Evolutionary conservation across 805 yeast genomes (phyloP), one percentile per base, ranked within the genome.

Genomic region (Schwanniomyces yamadae): DNA sequence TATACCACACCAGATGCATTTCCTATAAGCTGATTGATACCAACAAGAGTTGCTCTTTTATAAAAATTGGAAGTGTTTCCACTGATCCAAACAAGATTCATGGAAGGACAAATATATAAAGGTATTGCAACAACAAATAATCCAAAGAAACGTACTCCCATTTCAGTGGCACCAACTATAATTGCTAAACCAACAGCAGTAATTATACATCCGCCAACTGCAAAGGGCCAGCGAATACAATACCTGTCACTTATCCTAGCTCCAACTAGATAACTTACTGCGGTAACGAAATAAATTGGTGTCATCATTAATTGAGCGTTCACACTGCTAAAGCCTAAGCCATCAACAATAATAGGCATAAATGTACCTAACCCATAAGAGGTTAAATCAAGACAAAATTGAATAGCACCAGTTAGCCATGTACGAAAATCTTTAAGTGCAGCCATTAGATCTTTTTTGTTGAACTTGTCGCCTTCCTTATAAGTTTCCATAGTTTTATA

Each of bases 1-100:
- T 17, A 17, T 3, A 33, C 50, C 46, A 63, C 69, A 34, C 78
- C 78, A 5, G 75, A 60, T 18, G 64, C 39, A 42, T 72, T 72
- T 6, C 76, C 77, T 12, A 70, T 39, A 2, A 70, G 57, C 44
- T 68, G 75, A 34, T 72, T 67, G 23, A 56, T 35, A 7, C 70
- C 75, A 32, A 70, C 48, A 4, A 71, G 61, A 3, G 72, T 57
- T 6, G 71, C 66, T 48, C 75, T 58, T 36, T 63, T 63, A 51
- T 61, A 69, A 36, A 57, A 59, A 6, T 70, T 70, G 2, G 73
- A 67, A 23, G 59, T 54, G 39, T 71, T 73, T 23, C 57, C 56
- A 16, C 63, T 62, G n/a, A 65, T 42, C 78, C 77, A 73, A 1
- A 69, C 54, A 16, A 66, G 51, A 41, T 67, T 69, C 23, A 69